These are phyloP conservation scores for Wickerhamiella brachini DNA, from an alignment of 805 yeast species.

Conservation along the genomic window DNA sequence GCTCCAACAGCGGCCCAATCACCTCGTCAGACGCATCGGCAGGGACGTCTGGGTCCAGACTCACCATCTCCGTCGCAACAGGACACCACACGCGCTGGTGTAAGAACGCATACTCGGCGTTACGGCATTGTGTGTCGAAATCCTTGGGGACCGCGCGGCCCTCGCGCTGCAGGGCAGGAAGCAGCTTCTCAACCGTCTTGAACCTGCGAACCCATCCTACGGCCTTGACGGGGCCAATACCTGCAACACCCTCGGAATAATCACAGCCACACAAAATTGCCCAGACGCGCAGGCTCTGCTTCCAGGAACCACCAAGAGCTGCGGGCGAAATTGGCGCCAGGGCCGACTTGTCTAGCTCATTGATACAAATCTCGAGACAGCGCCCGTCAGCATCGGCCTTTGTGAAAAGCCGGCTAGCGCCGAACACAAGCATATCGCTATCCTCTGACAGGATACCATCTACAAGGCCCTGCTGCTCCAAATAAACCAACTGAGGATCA, in stretches of 20 bases:
- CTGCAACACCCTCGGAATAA: conserved; percentile 74
- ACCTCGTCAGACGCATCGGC: conserved; percentile 23
- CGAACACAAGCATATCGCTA: conserved; percentile 83
- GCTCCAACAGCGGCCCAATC: conserved; percentile 27
- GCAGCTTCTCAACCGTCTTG: conserved; percentile 39
- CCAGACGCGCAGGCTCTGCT: conserved; percentile 37
- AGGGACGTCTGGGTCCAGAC: conserved; percentile 36
- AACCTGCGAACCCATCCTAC: conserved; percentile 41
- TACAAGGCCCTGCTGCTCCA: conserved; percentile 60
- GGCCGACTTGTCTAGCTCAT: conserved; percentile 30
- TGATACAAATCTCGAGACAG: conserved; percentile 55
- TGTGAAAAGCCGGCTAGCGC: conserved; percentile 62
- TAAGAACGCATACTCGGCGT: conserved; percentile 68
- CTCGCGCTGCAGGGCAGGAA: conserved; percentile 43
- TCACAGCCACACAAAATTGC: conserved; percentile 96
- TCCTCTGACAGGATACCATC: conserved; percentile 89
- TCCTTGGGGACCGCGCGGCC: conserved; percentile 46
- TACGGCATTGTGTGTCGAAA: conserved; percentile 44
- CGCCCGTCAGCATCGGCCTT: conserved; percentile 59
- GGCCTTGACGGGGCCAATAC: conserved; percentile 71
- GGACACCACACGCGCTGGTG: conserved; percentile 83
- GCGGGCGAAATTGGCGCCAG: neutral
- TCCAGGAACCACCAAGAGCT: neutral
- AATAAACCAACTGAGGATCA: conserved; percentile 88
- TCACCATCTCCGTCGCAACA: conserved; percentile 29